phyloP scores from a whole-genome alignment of 2,329 filamentous ascomycete species.

The Fusarium sp. region DNA sequence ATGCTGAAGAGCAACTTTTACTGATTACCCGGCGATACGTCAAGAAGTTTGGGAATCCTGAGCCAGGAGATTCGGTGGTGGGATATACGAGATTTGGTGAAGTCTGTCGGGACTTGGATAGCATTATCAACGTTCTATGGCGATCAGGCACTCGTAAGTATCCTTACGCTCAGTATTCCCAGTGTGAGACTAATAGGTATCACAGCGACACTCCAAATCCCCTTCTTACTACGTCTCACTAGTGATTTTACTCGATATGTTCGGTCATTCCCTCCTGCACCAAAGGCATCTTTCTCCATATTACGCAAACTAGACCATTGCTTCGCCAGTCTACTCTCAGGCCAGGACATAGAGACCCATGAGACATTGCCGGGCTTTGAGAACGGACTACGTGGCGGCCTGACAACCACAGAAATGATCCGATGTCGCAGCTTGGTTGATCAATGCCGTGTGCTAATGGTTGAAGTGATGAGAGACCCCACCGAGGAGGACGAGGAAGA shows the following conservation, averaged over 20 bases:
- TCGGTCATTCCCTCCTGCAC: slow-evolving; percentile 72
- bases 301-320: slow-evolving; percentile 85
- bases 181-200: slow-evolving; percentile 2
- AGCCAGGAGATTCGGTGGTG: slow-evolving; percentile 61
- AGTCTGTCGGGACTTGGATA: slow-evolving; percentile 79
- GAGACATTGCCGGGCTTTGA: slow-evolving; percentile 78
- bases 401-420: slow-evolving; percentile 87
- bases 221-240: slow-evolving; percentile 84
- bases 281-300: slow-evolving; percentile 76
- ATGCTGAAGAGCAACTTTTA: slow-evolving; percentile 65
- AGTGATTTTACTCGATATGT: slow-evolving; percentile 79
- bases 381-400: slow-evolving; percentile 70
- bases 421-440: slow-evolving; percentile 86
- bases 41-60: slow-evolving; percentile 66
- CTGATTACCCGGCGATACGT: slow-evolving; percentile 69
- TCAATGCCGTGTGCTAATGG: slow-evolving; percentile 76
- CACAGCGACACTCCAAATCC: slow-evolving; percentile 73
- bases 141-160: slow-evolving; percentile 83
- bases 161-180: rapidly evolving
- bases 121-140: slow-evolving; percentile 85
- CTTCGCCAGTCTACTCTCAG: slow-evolving; percentile 80
- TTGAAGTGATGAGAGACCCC: slow-evolving; percentile 71
- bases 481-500: slow-evolving; percentile 56
- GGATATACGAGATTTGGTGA: slow-evolving; percentile 74
- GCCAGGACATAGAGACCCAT: slow-evolving; percentile 74